phyloP scores from a whole-genome alignment of 2,329 filamentous ascomycete species.

The Verticillium nubilum region DNA sequence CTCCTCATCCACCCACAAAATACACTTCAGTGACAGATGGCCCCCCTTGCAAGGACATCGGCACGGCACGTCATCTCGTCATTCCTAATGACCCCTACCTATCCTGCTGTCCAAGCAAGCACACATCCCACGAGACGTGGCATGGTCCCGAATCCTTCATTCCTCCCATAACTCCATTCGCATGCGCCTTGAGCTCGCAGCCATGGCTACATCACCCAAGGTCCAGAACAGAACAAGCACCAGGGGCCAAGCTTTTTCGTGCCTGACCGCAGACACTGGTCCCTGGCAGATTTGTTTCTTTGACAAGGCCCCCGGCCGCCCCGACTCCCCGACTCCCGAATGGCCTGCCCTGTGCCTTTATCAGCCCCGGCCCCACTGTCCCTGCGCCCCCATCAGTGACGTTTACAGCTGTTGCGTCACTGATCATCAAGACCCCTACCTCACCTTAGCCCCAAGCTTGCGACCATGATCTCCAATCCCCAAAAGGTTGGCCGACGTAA shows the following conservation, averaged over 20 bases:
- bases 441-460: conserved; percentile 6
- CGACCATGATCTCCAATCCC: neutral
- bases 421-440: conserved; percentile 6
- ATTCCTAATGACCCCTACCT: no score
- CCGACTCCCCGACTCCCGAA: neutral
- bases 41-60: no score
- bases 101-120: neutral
- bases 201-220: neutral
- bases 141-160: neutral
- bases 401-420: conserved; percentile 9
- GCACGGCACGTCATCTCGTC: no score
- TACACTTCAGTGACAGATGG: no score
- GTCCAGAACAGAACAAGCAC: neutral
- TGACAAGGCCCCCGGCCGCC: neutral
- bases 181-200: neutral
- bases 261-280: neutral
- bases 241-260: neutral
- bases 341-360: neutral
- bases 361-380: neutral
- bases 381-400: neutral
- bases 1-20: neutral
- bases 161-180: neutral
- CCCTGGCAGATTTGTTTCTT: neutral
- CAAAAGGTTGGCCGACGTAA: conserved; percentile 11
- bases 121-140: neutral